Evolutionary conservation across 208 protist species (phyloP).

Genomic region (Trypanosoma avium): DNA sequence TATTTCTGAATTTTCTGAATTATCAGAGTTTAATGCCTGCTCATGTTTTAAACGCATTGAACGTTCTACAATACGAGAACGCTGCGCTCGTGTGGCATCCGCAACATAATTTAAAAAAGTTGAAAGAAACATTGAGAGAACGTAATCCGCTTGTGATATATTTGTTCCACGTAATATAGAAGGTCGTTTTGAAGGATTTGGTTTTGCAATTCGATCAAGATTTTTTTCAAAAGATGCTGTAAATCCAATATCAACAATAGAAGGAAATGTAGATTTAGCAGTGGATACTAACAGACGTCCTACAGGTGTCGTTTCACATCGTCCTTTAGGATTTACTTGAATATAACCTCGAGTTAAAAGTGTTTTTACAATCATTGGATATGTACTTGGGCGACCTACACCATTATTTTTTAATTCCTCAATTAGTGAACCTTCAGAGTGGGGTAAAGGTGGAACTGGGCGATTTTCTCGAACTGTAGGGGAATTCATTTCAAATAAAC

Average conservation of each 20-base stretch:
- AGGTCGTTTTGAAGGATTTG: slow-evolving; percentile 19
- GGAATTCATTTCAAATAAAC: slow-evolving; percentile 32
- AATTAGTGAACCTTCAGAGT: slow-evolving; percentile 85
- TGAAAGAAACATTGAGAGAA: slow-evolving; percentile 84
- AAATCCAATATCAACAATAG: slow-evolving; percentile 90
- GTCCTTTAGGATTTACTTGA: slow-evolving; percentile 61
- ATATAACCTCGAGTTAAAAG: slow-evolving; percentile 86
- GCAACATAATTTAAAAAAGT: slow-evolving; percentile 87
- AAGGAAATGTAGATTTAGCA: slow-evolving; percentile 78
- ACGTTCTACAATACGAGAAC: slow-evolving; percentile 61
- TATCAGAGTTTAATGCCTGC: too few relatives aligned
- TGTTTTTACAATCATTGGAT: slow-evolving; percentile 90
- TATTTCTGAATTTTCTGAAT: slow-evolving; percentile 15
- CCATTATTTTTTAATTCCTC: slow-evolving; percentile 87
- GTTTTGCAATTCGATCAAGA: slow-evolving; percentile 87
- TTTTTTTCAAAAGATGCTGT: slow-evolving; percentile 86
- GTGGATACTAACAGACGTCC: slow-evolving; percentile 74
- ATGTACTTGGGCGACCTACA: slow-evolving; percentile 89
- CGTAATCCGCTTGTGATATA: slow-evolving; percentile 69
- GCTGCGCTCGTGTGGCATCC: slow-evolving; percentile 74
- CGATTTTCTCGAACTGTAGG: slow-evolving; percentile 58
- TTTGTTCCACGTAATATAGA: slow-evolving; percentile 18
- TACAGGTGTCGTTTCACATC: slow-evolving; percentile 79
- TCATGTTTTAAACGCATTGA: slow-evolving; percentile 60
- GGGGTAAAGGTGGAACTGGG: slow-evolving; percentile 61